Evolutionary conservation across 495 filamentous ascomycete species (phyloP).

Genomic region (Penicillium malachiteum): DNA sequence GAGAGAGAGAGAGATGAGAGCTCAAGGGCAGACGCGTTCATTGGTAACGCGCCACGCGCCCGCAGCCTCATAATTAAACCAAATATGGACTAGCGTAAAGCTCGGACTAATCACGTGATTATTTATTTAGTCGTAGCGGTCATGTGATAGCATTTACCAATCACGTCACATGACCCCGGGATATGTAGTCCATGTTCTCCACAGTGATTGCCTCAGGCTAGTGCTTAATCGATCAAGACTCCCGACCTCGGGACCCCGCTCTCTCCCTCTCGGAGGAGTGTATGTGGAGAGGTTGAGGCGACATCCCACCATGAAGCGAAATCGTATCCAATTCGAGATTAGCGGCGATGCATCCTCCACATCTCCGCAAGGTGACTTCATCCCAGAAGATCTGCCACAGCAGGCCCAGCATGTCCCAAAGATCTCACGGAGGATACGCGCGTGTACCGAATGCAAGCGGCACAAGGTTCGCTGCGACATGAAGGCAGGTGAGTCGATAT

Average conservation of each 20-base stretch:
- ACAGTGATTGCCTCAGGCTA: constrained; percentile 17
- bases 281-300: constrained; percentile 19
- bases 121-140: no score
- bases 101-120: not conserved
- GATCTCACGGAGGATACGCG: constrained; percentile 56
- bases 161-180: no score
- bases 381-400: constrained; percentile 34
- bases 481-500: constrained; percentile 44
- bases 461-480: constrained; percentile 56
- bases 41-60: constrained; percentile 26
- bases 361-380: constrained; percentile 32
- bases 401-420: constrained; percentile 43
- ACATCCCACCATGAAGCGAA: constrained; percentile 43
- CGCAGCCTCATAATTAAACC: constrained; percentile 36
- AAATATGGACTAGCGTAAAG: not conserved
- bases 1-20: no score
- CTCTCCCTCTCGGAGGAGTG: constrained; percentile 24
- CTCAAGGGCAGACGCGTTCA: not conserved
- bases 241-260: constrained; percentile 33
- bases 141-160: no score
- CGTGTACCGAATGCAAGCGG: constrained; percentile 55
- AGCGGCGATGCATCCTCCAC: constrained; percentile 43
- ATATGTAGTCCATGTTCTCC: no score
- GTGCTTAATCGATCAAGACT: constrained; percentile 20
- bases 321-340: constrained; percentile 44